A percentile compares a stretch with the other conserved stretches of the same genome.
Conservation (phyloP, 1,284 basidiomycete species). For the Austroboletus novae-zelandiae region DNA sequence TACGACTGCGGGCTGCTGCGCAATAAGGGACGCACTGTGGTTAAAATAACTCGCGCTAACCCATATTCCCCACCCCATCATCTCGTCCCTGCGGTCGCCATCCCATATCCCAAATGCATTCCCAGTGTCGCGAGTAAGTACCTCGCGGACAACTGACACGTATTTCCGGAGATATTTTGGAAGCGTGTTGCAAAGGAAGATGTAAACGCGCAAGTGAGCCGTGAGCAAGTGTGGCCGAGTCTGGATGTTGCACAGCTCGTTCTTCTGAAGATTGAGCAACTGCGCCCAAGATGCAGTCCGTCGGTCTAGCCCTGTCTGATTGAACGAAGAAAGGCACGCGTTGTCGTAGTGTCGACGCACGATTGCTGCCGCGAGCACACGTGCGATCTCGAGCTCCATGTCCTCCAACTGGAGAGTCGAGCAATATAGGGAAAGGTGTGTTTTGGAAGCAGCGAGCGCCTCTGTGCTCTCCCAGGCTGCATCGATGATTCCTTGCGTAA, state of each 20-base stretch:
- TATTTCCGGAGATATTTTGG: conserved; percentile 34
- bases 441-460: conserved; percentile 21
- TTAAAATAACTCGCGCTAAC: conserved; percentile 63
- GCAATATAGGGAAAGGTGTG: conserved; percentile 17
- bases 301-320: conserved; percentile 3
- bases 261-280: conserved; percentile 48
- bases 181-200: conserved; percentile 42
- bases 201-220: conserved; percentile 45
- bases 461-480: conserved; percentile 33
- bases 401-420: conserved; percentile 39
- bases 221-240: conserved; percentile 43
- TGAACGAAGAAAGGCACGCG: conserved; percentile 13
- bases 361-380: conserved; percentile 48
- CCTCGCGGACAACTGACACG: conserved; percentile 45
- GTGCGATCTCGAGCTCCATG: conserved; percentile 51
- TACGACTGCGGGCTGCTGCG: not conserved
- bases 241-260: conserved; percentile 42
- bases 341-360: conserved; percentile 36
- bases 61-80: conserved; percentile 64
- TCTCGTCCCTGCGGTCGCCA: conserved; percentile 45
- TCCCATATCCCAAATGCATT: conserved; percentile 71
- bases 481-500: conserved; percentile 34
- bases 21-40: conserved; percentile 44
- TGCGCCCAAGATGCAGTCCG: conserved; percentile 11
- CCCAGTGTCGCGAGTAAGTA: conserved; percentile 58